Evolutionary conservation across 768 basidiomycete genomes (phyloP), one percentile per base, ranked within the genome.

Genomic region (Rhodotorula toruloides): DNA sequence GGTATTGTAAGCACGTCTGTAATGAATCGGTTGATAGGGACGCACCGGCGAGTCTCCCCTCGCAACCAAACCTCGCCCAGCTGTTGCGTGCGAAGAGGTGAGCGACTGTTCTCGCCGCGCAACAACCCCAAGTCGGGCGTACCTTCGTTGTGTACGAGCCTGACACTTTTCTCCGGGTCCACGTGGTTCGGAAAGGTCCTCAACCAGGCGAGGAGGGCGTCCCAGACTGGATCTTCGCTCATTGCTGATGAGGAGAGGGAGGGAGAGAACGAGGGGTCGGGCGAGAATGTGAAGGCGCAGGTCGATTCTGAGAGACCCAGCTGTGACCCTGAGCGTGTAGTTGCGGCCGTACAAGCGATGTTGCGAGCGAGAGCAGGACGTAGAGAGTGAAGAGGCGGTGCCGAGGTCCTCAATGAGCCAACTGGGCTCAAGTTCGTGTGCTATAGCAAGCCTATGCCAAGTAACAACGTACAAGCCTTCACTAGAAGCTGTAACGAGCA

Each of bases 21-120:
- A n/a, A 2, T 48, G 32, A 14, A 12, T 21, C 29, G 25, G 10
- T 14, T 29, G 27, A n/a, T 27, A 16, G 7, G 13, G 4, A 13
- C 60, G 40, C 21, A 70, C 68, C 21, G 56, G 46, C 8, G 55
- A 19, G 27, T 66, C 57, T 0, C 39, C 47, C 3, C 61, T 37
- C 4, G 70, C 70, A 16, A 71, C 70, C 2, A 71, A 63, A 61
- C 70, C 70, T 13, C 70, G 54, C 7, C 70, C 70, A 13, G 65
- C 70, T 71, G 58, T 11, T 1, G 21, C 17, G 27, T 6, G 17
- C 1, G 2, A 3, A n/a, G 27, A n/a, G 36, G 50, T 61, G 39
- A 65, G 44, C 10, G n/a, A n/a, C n/a, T 3, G 9, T 2, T 19
- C 21, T 1, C 12, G 21, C 5, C 14, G 10, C 6, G 1, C 1